Base-by-base conservation (phyloP, 2,329 filamentous ascomycete genomes). In the Trichoderma afroharzianum region DNA sequence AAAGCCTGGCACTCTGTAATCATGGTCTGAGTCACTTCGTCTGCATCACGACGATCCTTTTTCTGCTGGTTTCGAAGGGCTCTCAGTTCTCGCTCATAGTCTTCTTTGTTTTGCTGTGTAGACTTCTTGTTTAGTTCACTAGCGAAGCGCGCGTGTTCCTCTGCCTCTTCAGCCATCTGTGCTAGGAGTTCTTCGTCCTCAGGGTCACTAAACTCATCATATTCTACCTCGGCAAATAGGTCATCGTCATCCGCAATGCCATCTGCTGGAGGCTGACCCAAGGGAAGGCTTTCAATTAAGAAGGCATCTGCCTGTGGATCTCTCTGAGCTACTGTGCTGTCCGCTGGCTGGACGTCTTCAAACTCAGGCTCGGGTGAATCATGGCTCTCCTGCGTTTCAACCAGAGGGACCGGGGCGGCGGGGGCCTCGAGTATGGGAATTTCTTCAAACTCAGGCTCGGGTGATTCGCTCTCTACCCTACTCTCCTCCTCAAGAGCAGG, bases 11-110 rank as follows among this genome's bases (percentile, higher is more conserved):
- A 98, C 81, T 99, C 97, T 1, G 91, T 90, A 53, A 98, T 90
- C 96, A 99, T 99, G 75, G 95, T 92, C 75, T 97, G 93, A 0
- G 95, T 97, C 4, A 99, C 95, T 81, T 99, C 96, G 77, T 99
- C 97, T 0, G 97, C 95, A 79, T 99, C 96, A 77, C 96, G 89
- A 1, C 94, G 91, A 78, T 99, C 96, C 79, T 97, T 97, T 82
- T 97, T 97, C 78, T 99, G 96, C 79, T 99, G 96, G n/a, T 84
- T 91, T 32, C 96, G 93, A 4, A 99, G 86, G 64, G 94, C 91
- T 75, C 92, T 93, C 14, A 99, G 87, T 79, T 99, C 95, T 72
- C 87, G 87, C 76, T 99, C 95, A 79, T 97, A 98, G 59, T 95
- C 91, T 58, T 91, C 88, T 36, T 89, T 88, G 75, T 92, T 93